Evolutionary conservation across 495 filamentous ascomycete species (phyloP).

Genomic region (Neurospora sp.): DNA sequence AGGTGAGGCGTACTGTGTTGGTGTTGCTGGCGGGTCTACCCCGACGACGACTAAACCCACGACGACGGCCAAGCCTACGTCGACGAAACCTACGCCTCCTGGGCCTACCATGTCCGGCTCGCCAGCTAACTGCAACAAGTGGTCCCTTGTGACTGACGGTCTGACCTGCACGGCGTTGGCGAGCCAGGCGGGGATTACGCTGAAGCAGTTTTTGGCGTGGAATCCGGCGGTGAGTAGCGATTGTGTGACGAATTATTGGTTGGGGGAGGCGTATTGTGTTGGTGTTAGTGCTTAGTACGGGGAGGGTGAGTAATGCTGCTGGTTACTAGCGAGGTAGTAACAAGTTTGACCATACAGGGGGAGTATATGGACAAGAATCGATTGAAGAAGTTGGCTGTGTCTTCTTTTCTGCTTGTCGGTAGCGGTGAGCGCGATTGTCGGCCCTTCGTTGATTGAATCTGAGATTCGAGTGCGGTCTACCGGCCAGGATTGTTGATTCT

Average conservation of each 20-base stretch:
- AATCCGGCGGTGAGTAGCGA: slow-evolving; percentile 8
- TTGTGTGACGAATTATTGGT: slow-evolving; percentile 9
- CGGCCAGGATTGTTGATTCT: too few relatives aligned
- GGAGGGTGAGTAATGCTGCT: too few relatives aligned
- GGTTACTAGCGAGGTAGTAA: too few relatives aligned
- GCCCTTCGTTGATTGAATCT: not conserved
- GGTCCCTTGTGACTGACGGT: slow-evolving; percentile 5
- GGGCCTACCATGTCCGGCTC: slow-evolving; percentile 10
- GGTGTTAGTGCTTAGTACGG: not conserved
- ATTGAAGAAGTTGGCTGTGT: not conserved
- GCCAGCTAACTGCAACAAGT: slow-evolving; percentile 14
- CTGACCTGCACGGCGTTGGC: slow-evolving; percentile 1
- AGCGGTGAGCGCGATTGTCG: not conserved
- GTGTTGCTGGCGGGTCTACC: too few relatives aligned
- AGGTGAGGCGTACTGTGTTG: too few relatives aligned
- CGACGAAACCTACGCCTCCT: not conserved
- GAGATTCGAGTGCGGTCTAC: not conserved
- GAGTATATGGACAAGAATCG: not conserved
- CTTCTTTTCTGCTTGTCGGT: not conserved
- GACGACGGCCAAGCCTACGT: not conserved
- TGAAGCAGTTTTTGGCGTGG: slow-evolving; percentile 9
- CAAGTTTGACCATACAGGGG: not conserved
- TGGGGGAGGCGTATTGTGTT: slow-evolving; percentile 14
- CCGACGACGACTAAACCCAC: too few relatives aligned
- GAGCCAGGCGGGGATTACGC: slow-evolving; percentile 4